Base-by-base conservation (phyloP, 805 yeast genomes). In the Spathaspora girioi region DNA sequence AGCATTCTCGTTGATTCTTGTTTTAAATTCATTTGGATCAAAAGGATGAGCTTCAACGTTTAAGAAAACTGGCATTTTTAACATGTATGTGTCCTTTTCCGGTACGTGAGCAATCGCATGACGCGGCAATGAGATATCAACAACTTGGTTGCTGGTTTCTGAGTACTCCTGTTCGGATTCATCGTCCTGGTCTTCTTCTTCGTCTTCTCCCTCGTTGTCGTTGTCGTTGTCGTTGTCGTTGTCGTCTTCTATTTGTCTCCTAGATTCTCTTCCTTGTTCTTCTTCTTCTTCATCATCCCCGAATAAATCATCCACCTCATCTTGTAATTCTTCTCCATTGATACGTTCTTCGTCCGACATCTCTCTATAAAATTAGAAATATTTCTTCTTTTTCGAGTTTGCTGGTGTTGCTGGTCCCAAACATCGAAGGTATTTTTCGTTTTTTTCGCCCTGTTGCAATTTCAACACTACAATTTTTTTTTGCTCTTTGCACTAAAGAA, bases 21-120 rank as follows among this genome's bases (percentile, higher is more conserved):
- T 82, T 54, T 85, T 75, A 63, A 86, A 86, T 75, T 82, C 68
- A 20, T 64, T 66, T 5, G 94, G 89, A 57, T 91, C 96, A 67
- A 93, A 94, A 38, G 97, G 96, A 54, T 82, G 81, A 1, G 97
- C 87, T 54, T 91, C 96, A 32, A 92, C 83, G 49, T 81, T 83
- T 52, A 94, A 70, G 61, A 89, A 93, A 18, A 89, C 84, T 1
- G 99, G 99, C 54, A 92, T 71, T 55, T 87, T 86, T 47, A 87
- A 80, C 55, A 62, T 70, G 69, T 64, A 75, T 63, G 58, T 77
- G 57, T 61, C 73, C 41, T 52, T 69, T 63, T 61, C 78, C 55
- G 58, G 64, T 49, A 61, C 63, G 48, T 63, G 64, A 1, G 73
- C 63, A 1, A 71, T 65, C 2, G 83, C 76, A 60, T 80, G 84